These are phyloP conservation scores for Trypanosoma platydactyli DNA, from an alignment of 208 protist species.

Conservation along the genomic window DNA sequence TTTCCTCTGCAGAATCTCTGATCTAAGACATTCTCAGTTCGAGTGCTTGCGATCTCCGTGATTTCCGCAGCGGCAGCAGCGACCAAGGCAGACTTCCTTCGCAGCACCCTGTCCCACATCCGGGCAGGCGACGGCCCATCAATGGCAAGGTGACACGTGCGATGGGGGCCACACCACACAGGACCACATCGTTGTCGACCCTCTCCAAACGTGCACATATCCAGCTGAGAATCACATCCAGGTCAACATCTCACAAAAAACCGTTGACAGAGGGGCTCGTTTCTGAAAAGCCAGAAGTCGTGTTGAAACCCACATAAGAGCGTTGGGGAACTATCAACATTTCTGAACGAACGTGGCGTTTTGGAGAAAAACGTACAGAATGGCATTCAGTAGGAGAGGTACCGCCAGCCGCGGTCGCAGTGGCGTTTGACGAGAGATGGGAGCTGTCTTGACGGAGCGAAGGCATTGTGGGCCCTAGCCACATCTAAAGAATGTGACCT, in stretches of 20 bases:
- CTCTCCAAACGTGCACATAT: slow-evolving; percentile 10
- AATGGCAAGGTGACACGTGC: slow-evolving; percentile 14
- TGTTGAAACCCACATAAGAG: not conserved
- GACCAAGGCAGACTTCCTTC: not conserved
- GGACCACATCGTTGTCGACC: slow-evolving; percentile 17
- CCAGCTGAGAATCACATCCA: not conserved
- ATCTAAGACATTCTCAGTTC: not conserved
- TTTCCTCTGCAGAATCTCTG: not conserved
- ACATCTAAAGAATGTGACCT: slow-evolving; percentile 18
- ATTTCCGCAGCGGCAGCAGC: slow-evolving; percentile 2
- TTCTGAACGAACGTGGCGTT: slow-evolving; percentile 7
- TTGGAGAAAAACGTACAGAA: slow-evolving; percentile 9
- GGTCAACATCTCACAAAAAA: slow-evolving; percentile 7
- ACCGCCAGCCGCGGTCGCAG: not conserved
- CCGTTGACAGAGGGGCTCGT: not conserved
- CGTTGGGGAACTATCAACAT: not conserved
- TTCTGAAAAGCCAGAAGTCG: not conserved
- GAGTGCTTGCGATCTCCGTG: not conserved
- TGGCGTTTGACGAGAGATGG: slow-evolving; percentile 7
- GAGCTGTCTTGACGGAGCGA: slow-evolving; percentile 13
- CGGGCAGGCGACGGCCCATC: slow-evolving; percentile 15
- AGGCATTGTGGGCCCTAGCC: not conserved
- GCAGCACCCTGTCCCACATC: slow-evolving; percentile 2
- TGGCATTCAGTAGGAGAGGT: not conserved
- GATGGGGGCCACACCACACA: slow-evolving; percentile 8